A percentile compares a stretch with the other conserved stretches of the same genome.
These are phyloP conservation scores for Arctium minus DNA, from an alignment of 129 eudicot genomes.

Conservation along the genomic window DNA sequence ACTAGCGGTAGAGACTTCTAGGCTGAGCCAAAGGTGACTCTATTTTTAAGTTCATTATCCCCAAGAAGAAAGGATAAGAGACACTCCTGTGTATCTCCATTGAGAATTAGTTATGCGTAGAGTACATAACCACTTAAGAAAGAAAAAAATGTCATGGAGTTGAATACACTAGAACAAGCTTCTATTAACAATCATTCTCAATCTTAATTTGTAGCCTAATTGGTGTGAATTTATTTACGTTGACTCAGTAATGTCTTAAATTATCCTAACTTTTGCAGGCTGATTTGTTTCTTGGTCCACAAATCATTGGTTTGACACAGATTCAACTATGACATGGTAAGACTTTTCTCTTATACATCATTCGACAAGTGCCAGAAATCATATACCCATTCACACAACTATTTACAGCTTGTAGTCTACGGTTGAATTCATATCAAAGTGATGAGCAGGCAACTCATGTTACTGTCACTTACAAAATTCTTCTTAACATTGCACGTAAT, in stretches of 20 bases:
- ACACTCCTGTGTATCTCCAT: not conserved
- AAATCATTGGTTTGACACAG: constrained; percentile 49
- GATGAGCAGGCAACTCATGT: too few species aligned
- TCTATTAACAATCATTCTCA: not conserved
- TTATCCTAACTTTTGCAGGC: constrained; percentile 38
- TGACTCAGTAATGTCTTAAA: not conserved
- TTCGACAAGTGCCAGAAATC: not conserved
- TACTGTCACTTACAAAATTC: too few species aligned
- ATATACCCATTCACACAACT: too few species aligned
- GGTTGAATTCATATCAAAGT: too few species aligned
- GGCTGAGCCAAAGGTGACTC: not conserved
- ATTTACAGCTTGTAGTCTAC: too few species aligned
- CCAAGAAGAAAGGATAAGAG: too few species aligned
- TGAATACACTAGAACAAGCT: not conserved
- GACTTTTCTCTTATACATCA: not conserved
- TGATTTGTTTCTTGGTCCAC: constrained; percentile 73
- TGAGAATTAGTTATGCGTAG: not conserved
- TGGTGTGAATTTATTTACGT: not conserved
- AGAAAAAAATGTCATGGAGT: not conserved
- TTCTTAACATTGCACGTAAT: too few species aligned
- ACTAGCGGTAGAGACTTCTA: too few species aligned
- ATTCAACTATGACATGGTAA: constrained; percentile 68
- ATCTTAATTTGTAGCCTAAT: not conserved
- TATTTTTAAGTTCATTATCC: too few species aligned
- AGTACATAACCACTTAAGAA: not conserved